phyloP scores from a whole-genome alignment of 768 basidiomycete species.

The Exsudoporus frostii region DNA sequence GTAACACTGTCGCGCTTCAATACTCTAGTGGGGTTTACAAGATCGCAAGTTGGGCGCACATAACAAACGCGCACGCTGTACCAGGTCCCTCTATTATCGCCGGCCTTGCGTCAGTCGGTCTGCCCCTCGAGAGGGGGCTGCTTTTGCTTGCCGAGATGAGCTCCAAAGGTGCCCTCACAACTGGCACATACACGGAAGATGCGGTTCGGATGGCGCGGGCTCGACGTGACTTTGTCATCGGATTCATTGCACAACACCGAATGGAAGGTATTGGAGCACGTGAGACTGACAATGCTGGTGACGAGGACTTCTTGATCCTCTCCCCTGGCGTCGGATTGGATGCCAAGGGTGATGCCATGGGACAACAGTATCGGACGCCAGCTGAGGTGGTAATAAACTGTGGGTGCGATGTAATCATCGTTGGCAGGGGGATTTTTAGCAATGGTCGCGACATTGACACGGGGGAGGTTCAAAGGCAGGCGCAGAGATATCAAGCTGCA shows the following conservation, averaged over 20 bases:
- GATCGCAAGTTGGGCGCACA: slow-evolving; percentile 93
- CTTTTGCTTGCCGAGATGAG: slow-evolving; percentile 97
- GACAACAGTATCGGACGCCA: slow-evolving; percentile 94
- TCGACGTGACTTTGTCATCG: slow-evolving; percentile 85
- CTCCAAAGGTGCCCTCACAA: slow-evolving; percentile 80
- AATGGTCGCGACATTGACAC: slow-evolving; percentile 41
- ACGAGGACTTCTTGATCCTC: slow-evolving; percentile 85
- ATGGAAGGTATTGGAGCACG: slow-evolving; percentile 63
- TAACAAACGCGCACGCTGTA: slow-evolving; percentile 95
- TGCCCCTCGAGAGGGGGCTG: slow-evolving; percentile 78
- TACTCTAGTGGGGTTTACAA: slow-evolving; percentile 91
- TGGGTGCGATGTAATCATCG: slow-evolving; percentile 96
- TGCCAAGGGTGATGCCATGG: slow-evolving; percentile 75
- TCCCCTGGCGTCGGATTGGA: slow-evolving; percentile 93
- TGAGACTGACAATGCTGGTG: slow-evolving; percentile 27
- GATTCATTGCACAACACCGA: slow-evolving; percentile 89
- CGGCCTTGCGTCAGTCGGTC: slow-evolving; percentile 85
- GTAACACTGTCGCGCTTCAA: slow-evolving; percentile 94
- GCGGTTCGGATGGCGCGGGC: slow-evolving; percentile 86
- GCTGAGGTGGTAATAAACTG: slow-evolving; percentile 72
- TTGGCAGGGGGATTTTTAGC: slow-evolving; percentile 93
- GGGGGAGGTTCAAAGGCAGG: slow-evolving; percentile 51
- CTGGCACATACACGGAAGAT: slow-evolving; percentile 76
- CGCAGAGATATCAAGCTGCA: slow-evolving; percentile 77
- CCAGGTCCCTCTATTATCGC: slow-evolving; percentile 93